Evolutionary conservation across 1,139 yeast species (phyloP), one percentile per base, ranked within the genome.

Genomic region (Zygotorulaspora mrakii): DNA sequence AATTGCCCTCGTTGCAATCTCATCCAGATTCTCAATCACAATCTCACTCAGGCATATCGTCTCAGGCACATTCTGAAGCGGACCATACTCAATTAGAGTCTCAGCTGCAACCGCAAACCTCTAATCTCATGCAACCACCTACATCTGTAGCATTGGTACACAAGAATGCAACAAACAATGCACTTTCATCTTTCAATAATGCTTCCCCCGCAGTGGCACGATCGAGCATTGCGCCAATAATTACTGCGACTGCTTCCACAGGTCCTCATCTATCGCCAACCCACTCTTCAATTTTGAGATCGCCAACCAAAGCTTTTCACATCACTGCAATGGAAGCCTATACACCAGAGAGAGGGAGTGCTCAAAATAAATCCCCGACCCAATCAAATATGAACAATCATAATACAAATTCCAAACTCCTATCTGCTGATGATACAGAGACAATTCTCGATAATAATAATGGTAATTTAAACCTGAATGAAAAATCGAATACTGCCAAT

Each of bases 311-410:
- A 54, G 76, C 76, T 39, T 68, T 65, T 45, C 67, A 67, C 34
- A 71, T 78, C 12, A 70, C 76, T 20, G 85, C 86, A 5, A 67
- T 81, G 45, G 94, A 83, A 59, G 91, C 94, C 1, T 83, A 81
- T 53, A 84, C 94, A 0, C 94, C 94, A 1, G 94, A 83, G 52
- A 65, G 94, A 35, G 91, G 91, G 1, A 70, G 76, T 18, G 69
- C 71, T 33, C 62, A 54, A 43, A 54, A 45, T 17, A 48, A 47
- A 27, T 55, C 61, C 2, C 61, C 61, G 12, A 21, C 39, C 16
- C 27, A 31, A 26, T 21, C 37, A 17, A 22, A 31, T 31, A 13
- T 38, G 25, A 12, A 31, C 11, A 17, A 9, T 11, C 33, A 32
- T 8, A 20, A 27, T 18, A 26, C 31, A 5, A 31, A 17, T 12